These are phyloP conservation scores for Exophiala lecanii-corni DNA, from an alignment of 2,329 filamentous ascomycete species.

Conservation along the genomic window DNA sequence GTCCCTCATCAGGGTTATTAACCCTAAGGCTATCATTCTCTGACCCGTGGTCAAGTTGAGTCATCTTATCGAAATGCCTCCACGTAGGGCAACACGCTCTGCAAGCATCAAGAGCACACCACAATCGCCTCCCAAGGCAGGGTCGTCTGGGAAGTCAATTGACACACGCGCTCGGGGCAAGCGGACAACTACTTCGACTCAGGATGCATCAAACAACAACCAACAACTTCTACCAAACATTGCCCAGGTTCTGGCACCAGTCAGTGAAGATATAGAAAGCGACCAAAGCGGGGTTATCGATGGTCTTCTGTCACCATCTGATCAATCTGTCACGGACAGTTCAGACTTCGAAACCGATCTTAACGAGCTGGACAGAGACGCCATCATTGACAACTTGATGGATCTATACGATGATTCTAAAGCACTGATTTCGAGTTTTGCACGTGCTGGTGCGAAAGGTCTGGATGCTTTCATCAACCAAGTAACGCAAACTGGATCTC, in stretches of 20 bases:
- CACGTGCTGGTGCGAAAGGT: background rate
- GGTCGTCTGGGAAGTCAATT: slow-evolving; percentile 1
- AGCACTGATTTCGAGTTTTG: slow-evolving; percentile 12
- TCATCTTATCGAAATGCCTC: slow-evolving; percentile 13
- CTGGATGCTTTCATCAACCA: slow-evolving; percentile 2
- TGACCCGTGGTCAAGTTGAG: background rate
- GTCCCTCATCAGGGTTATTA: slow-evolving; percentile 14
- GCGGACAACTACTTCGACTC: slow-evolving; percentile 8
- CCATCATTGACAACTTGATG: slow-evolving; percentile 18
- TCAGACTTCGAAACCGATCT: slow-evolving; percentile 9
- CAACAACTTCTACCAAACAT: slow-evolving; percentile 14
- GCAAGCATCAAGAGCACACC: slow-evolving; percentile 16
- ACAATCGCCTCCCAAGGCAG: slow-evolving; percentile 14
- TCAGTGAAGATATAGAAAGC: slow-evolving; percentile 8
- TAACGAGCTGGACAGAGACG: slow-evolving; percentile 14
- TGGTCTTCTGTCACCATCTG: background rate
- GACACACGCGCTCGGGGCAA: slow-evolving; percentile 9
- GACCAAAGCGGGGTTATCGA: slow-evolving; percentile 1
- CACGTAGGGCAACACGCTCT: slow-evolving; percentile 11
- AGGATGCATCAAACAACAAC: slow-evolving; percentile 5
- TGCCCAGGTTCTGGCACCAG: slow-evolving; percentile 3
- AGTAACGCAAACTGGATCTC: slow-evolving; percentile 2
- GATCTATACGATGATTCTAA: slow-evolving; percentile 15
- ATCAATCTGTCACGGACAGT: slow-evolving; percentile 1
- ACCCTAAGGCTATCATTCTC: slow-evolving; percentile 11